Percentiles rank a stretch among this genome's conserved stretches.
Evolutionary conservation across 2,329 filamentous ascomycete species (phyloP).

Genomic region (Ophiostoma sp.): DNA sequence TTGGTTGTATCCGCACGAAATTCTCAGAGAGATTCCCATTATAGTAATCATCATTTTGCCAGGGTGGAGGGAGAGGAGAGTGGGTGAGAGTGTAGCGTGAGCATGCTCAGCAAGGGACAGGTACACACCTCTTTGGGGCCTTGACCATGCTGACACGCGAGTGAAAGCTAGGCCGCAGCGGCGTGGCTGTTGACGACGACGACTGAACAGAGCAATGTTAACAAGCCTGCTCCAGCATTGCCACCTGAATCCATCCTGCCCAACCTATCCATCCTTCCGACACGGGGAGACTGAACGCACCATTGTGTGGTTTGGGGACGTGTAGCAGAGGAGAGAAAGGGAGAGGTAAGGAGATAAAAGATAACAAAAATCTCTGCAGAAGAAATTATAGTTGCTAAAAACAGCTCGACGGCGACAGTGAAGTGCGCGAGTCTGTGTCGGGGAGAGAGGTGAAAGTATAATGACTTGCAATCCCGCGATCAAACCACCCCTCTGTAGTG

Average conservation of each 20-base stretch:
- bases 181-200: constrained; percentile 64
- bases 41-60: constrained; percentile 69
- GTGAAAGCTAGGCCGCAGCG: constrained; percentile 69
- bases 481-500: constrained; percentile 18
- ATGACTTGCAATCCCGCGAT: constrained; percentile 11
- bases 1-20: constrained; percentile 70
- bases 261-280: constrained; percentile 10
- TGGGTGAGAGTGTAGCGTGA: not conserved
- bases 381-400: too few species aligned
- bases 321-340: not conserved
- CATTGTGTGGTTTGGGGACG: constrained; percentile 6
- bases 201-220: constrained; percentile 41
- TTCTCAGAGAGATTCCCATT: constrained; percentile 99
- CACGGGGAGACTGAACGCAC: constrained; percentile 17
- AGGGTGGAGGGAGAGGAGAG: constrained; percentile 18
- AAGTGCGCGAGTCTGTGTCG: constrained; percentile 20
- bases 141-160: constrained; percentile 77
- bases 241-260: not conserved
- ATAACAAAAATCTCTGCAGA: not conserved
- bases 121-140: constrained; percentile 72
- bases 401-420: constrained; percentile 21
- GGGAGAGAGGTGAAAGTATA: not conserved
- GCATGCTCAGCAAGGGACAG: constrained; percentile 4
- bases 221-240: constrained; percentile 15
- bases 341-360: not conserved